phyloP scores from a whole-genome alignment of 257 asterid genomes.

The Anisodus acutangulus region DNA sequence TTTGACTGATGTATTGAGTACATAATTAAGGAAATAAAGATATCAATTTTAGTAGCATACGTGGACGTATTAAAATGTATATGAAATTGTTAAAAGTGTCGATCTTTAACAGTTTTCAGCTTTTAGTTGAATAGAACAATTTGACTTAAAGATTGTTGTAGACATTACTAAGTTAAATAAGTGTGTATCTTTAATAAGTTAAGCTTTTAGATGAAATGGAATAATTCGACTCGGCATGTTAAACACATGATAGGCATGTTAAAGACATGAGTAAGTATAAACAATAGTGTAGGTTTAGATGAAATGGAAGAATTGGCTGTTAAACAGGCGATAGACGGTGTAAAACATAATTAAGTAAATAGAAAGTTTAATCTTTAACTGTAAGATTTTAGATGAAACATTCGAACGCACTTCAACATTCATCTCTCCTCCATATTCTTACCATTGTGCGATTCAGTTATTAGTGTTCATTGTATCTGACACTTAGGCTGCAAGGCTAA shows the following conservation, averaged over 20 bases:
- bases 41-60: not conserved
- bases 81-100: not conserved
- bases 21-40: not conserved
- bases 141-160: not conserved
- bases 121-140: slow-evolving; percentile 9
- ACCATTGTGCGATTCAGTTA: not conserved
- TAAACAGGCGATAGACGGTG: not conserved
- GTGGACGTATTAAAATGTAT: not conserved
- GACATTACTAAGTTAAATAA: not conserved
- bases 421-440: not conserved
- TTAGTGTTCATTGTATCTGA: slow-evolving; percentile 12
- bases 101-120: not conserved
- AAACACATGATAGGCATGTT: not conserved
- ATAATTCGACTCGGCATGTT: not conserved
- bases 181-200: not conserved
- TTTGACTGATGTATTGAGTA: not conserved
- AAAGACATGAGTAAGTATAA: not conserved
- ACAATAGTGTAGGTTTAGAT: not conserved
- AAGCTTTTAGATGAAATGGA: not conserved
- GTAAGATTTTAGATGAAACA: slow-evolving; percentile 13
- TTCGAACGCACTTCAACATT: not conserved
- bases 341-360: not conserved
- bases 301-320: not conserved
- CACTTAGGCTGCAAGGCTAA: slow-evolving; percentile 64
- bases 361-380: not conserved